Evolutionary conservation across 768 basidiomycete species (phyloP), one percentile per base, ranked within the genome.

Genomic region (Suillus decipiens): DNA sequence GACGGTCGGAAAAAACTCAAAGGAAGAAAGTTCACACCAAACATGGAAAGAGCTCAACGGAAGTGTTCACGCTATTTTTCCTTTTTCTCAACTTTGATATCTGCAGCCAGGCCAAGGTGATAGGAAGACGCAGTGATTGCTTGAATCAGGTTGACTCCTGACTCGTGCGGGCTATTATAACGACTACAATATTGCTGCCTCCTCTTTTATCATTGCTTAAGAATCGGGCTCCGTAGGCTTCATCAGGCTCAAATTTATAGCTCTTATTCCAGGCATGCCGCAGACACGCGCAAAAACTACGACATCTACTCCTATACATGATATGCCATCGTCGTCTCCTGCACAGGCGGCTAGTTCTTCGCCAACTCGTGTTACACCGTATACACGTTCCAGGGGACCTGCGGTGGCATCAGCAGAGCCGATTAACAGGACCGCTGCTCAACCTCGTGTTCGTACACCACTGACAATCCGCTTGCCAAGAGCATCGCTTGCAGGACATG

Each of bases 381-480:
- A 41, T 19, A 57, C 37, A 3, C 39, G 56, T 8, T 57, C 56
- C 24, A 57, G 4, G 17, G 56, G 56, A 39, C 56, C 56, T 8
- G 15, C 36, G 8, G 36, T 15, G 0, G 17, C 22, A 19, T 11
- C 39, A 10, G 17, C 36, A 57, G 56, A 41, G 24, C 17, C 56
- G 39, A 57, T 24, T 19, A 51, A 10, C 28, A 51, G 50, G 31
- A 19, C 28, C 10, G 17, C 55, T 24, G 10, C 34, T 19, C 56
- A 24, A 31, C 41, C 56, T 39, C 56, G 39, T 1, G 24, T 42
- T 41, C 56, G 56, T 41, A 41, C 56, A 19, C 41, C 56, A 1
- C 17, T 57, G 10, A 57, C 56, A 28, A 57, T 57, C 12, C 56
- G 56, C 22, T 31, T 57, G 15, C 56, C 56, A 28, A 57, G 56